Percentiles rank a stretch among this genome's conserved stretches.
These are phyloP conservation scores for Scedosporium minutisporum DNA, from an alignment of 2,329 filamentous ascomycete genomes.

Conservation along the genomic window DNA sequence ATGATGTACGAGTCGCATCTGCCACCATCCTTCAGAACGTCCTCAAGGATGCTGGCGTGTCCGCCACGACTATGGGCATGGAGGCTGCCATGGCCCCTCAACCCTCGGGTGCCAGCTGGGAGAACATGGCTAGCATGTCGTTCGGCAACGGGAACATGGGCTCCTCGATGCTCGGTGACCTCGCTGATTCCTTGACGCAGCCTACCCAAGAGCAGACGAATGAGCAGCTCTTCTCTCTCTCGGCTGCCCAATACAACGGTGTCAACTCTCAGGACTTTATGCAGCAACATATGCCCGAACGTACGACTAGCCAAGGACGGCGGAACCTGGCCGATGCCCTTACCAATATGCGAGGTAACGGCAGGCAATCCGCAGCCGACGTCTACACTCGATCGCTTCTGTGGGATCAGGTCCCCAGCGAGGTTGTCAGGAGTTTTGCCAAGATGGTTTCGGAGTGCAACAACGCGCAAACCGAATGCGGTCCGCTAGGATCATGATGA, in stretches of 20 bases:
- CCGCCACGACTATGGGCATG: constrained; percentile 6
- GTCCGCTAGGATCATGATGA: constrained; percentile 2
- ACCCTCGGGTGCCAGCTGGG: constrained; percentile 18
- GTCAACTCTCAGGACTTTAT: constrained; percentile 68
- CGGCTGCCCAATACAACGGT: constrained; percentile 78
- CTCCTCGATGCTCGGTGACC: constrained; percentile 53
- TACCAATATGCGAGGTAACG: constrained; percentile 62
- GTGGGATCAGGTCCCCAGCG: constrained; percentile 86
- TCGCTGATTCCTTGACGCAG: constrained; percentile 59
- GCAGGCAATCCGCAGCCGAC: constrained; percentile 68
- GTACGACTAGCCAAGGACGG: constrained; percentile 51
- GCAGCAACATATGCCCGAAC: constrained; percentile 39
- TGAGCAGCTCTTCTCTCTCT: constrained; percentile 80
- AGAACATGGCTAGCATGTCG: constrained; percentile 1
- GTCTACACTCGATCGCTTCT: constrained; percentile 88
- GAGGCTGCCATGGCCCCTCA: constrained; percentile 8
- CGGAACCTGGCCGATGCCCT: constrained; percentile 74
- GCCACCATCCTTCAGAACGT: constrained; percentile 71
- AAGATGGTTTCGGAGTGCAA: constrained; percentile 77
- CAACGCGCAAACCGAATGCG: constrained; percentile 22
- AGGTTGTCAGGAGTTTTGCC: constrained; percentile 87
- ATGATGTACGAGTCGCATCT: constrained; percentile 70
- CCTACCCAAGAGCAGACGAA: constrained; percentile 78
- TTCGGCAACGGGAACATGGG: constrained; percentile 23
- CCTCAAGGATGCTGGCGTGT: constrained; percentile 67